Evolutionary conservation across 2,329 filamentous ascomycete genomes (phyloP), one percentile per base, ranked within the genome.

Genomic region (Verticillium zaregamsianum): DNA sequence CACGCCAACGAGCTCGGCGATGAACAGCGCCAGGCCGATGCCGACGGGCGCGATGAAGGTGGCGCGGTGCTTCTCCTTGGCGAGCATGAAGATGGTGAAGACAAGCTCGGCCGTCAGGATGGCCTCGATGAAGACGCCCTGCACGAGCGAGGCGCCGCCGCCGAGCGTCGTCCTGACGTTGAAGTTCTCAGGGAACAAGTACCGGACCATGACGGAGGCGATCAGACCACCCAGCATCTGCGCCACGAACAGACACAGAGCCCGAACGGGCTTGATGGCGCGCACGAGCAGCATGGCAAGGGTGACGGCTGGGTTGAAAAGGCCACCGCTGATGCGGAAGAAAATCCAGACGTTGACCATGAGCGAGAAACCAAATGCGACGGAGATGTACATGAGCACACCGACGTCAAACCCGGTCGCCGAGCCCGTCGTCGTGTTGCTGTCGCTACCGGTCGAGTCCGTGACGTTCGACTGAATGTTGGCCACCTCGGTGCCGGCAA

Each of bases 31-130:
- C 61, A 82, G 68, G 2, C 78, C 79, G 55, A 82, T 82, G 5
- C 80, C 80, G 1, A 82, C 71, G 0, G 80, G 80, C 15, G 80
- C 80, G 17, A 82, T 73, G 59, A 80, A 81, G 1, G 79, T 82
- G 0, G 73, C 79, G 5, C 73, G 71, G 60, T 82, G 80, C 66
- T 82, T 80, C 68, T 82, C 80, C 31, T 79, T 79, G 25, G 80
- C 80, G n/a, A 82, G 73, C 79, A 82, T 81, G 64, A 82, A 80
- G 59, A 82, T 80, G 12, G 79, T 77, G 61, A 82, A 81, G 15
- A 80, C 73, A 31, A 83, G 65, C 64, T 82, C 76, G 12, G 78
- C 76, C 3, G 80, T 82, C 17, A 82, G 69, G 33, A 83, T 72
- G 65, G 80, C 79, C 64, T 83, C 80, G 45, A 83, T 80, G 61